Evolutionary conservation across 208 protist species (phyloP).

Genomic region (Leishmania tarentolae): DNA sequence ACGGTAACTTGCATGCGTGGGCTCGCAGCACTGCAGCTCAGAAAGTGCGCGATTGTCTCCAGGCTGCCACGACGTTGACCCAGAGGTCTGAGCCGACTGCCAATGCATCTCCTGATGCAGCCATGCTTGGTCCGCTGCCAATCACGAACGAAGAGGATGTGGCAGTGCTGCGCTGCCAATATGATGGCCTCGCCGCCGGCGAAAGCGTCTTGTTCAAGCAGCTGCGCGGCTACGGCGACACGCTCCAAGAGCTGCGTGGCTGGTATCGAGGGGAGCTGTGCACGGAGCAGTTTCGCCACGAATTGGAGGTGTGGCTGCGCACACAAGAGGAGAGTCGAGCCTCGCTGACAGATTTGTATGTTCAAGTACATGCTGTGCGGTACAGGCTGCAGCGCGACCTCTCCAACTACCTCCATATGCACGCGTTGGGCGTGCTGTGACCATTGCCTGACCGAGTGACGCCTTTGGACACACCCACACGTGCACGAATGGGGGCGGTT

Average conservation of each 20-base stretch:
- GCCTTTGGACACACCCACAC: neutral
- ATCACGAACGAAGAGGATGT: constrained; percentile 21
- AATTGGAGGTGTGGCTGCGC: constrained; percentile 23
- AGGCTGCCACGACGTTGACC: constrained; percentile 10
- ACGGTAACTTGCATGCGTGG: constrained; percentile 28
- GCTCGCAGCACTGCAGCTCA: constrained; percentile 4
- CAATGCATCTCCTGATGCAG: neutral
- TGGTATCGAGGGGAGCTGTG: constrained; percentile 33
- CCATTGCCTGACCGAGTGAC: neutral
- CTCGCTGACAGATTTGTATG: constrained; percentile 15
- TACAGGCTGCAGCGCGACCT: constrained; percentile 65
- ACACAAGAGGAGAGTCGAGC: constrained; percentile 26
- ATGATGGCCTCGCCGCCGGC: constrained; percentile 17
- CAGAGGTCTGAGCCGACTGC: neutral
- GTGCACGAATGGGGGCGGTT: neutral
- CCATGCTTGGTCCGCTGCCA: neutral
- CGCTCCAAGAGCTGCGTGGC: constrained; percentile 16
- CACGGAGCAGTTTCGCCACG: constrained; percentile 15
- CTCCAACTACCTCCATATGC: constrained; percentile 61
- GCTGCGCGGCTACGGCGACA: constrained; percentile 25
- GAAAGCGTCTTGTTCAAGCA: constrained; percentile 11
- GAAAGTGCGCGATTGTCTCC: constrained; percentile 10
- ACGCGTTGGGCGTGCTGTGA: constrained; percentile 48
- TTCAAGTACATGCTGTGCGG: constrained; percentile 29
- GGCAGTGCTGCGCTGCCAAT: constrained; percentile 19